Evolutionary conservation across 768 basidiomycete genomes (phyloP), one percentile per base, ranked within the genome.

Genomic region (button mushroom (Agaricus bisporus)): DNA sequence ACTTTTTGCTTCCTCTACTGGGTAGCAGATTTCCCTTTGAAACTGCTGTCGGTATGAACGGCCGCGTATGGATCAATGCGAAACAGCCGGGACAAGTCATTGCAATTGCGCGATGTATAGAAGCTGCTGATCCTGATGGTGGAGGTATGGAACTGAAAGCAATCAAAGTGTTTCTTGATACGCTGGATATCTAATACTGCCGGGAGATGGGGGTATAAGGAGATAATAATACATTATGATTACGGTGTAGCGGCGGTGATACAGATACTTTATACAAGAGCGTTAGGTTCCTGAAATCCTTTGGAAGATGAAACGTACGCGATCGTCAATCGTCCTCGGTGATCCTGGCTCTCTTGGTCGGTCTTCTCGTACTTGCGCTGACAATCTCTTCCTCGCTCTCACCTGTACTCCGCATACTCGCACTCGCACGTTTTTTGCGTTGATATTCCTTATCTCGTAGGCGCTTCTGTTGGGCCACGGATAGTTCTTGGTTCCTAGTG

Each of bases 1-100:
- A 93, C 67, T 94, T 91, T 63, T 72, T 97, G 9, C 74, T 99
- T 4, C 85, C 89, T 5, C 66, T 88, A 1, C 77, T 97, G 20
- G 93, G 94, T 5, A 75, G 82, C 9, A 78, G 78, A 37, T 92
- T 95, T 62, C 90, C 92, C 7, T 77, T 97, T 44, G 95, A 98
- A 62, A 81, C 76, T 2, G 95, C 93, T 1, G 82, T 93, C 1
- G 97, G 97, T 0, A 74, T 89, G 67, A 99, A 99, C 64, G 95
- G 95, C 2, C 81, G 88, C 41, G 82, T 97, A 15, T 98, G 95
- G 95, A 68, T 98, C 59, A 87, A 76, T 55, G 74, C 91, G 6
- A 84, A 85, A 59, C 85, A 89, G 41, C 69, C 77, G 10, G 82
- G 77, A 59, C 83, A 90, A 61, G 86, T 82, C 9, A 88, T 98